Evolutionary conservation across 805 yeast species (phyloP).

Genomic region (Candida endomychidarum): DNA sequence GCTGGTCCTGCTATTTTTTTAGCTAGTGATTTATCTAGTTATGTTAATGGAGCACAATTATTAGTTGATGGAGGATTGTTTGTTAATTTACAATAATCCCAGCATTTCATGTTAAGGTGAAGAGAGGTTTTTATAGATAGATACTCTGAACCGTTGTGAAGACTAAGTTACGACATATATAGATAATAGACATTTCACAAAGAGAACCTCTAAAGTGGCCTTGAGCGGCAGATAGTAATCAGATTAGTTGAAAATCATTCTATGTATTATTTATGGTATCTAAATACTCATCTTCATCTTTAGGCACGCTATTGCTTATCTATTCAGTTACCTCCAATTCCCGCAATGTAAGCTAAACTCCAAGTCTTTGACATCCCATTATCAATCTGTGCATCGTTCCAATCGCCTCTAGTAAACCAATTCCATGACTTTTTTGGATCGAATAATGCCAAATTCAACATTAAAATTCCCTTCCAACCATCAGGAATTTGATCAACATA

Average conservation of each 20-base stretch:
- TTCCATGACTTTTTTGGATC: conserved; percentile 55
- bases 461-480: conserved; percentile 74
- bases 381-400: conserved; percentile 61
- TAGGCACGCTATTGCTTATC: background rate
- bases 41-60: conserved; percentile 43
- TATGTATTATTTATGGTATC: too few species aligned
- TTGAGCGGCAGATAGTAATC: too few species aligned
- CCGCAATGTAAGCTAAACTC: conserved; percentile 77
- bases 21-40: conserved; percentile 36
- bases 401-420: conserved; percentile 49
- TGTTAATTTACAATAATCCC: conserved; percentile 37
- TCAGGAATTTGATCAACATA: conserved; percentile 52
- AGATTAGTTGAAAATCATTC: too few species aligned
- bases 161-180: background rate
- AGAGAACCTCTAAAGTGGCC: too few species aligned
- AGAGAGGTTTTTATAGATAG: too few species aligned
- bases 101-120: background rate
- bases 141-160: too few species aligned
- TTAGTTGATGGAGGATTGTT: conserved; percentile 48
- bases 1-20: conserved; percentile 45
- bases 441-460: conserved; percentile 70
- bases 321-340: conserved; percentile 30
- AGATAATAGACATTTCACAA: background rate
- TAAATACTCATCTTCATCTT: too few species aligned
- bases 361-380: conserved; percentile 86